Base-by-base conservation (phyloP, 2,329 filamentous ascomycete genomes). In the Trichoderma guizhouense region DNA sequence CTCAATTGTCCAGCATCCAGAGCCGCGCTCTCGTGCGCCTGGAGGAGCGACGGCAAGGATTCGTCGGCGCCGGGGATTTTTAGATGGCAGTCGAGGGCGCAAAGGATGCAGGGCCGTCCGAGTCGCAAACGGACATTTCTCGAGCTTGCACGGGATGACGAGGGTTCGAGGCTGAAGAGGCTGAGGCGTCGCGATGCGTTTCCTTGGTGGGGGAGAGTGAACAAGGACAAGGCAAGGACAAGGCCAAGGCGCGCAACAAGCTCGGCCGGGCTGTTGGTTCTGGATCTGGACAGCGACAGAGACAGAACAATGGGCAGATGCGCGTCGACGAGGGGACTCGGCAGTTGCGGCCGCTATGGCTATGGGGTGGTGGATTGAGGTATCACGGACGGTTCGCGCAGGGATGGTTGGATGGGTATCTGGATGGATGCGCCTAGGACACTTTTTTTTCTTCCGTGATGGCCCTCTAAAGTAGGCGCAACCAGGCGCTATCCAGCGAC, bases 111-210 rank as follows among this genome's bases (percentile, higher is more conserved):
- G 72, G 71, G 60, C 24, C 72, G 63, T 72, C 71, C 71, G 70
- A 72, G 71, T 74, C 75, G 74, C 71, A 73, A 75, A 73, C 71
- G 70, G 74, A 76, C 77, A 77, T 78, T 71, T 71, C 73, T 78
- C 72, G 74, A 72, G 74, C 73, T 57, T 65, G 58, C 69, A 72
- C 64, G 55, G 64, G 64, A 66, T 51, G 66, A 67, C 64, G 66
- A 28, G 51, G 55, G 66, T 51, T 69, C 36, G 30, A 67, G 73
- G 64, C 68, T 66, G 43, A 65, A 55, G 26, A 71, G 71, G 68
- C 61, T 67, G 72, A 53, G 58, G 68, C 53, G 67, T 72, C 71
- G 71, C 71, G 71, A 72, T 71, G 70, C 36, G 58, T 60, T 32
- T 62, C 51, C 61, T 69, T 60, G 71, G 66, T 57, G 71, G 71